Percentiles rank a stretch among this genome's conserved stretches.
phyloP scores from a whole-genome alignment of 805 yeast species.

The Scheffersomyces coipomensis region DNA sequence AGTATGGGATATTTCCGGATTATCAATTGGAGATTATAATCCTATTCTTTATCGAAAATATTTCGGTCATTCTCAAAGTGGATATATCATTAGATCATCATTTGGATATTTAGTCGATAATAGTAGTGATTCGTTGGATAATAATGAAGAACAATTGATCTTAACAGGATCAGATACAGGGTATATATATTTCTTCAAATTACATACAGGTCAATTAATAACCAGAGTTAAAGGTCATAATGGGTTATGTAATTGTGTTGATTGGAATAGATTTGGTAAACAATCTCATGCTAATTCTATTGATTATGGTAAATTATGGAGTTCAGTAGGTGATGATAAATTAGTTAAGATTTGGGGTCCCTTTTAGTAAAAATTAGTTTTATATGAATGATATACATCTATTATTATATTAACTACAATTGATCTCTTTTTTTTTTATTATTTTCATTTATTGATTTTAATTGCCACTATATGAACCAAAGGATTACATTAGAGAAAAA shows the following conservation, averaged over 20 bases:
- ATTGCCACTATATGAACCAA: not conserved
- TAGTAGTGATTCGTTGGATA: constrained; percentile 8
- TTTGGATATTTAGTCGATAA: constrained; percentile 57
- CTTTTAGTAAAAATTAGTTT: constrained; percentile 1
- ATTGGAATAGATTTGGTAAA: constrained; percentile 52
- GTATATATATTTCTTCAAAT: constrained; percentile 73
- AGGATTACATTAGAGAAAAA: not conserved
- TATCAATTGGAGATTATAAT: constrained; percentile 26
- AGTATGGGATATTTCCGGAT: constrained; percentile 65
- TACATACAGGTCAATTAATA: constrained; percentile 65
- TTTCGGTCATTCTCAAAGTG: constrained; percentile 70
- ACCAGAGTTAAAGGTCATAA: constrained; percentile 61
- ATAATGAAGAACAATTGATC: constrained; percentile 57
- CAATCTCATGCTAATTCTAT: constrained; percentile 12
- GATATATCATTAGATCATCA: constrained; percentile 70
- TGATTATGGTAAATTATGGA: constrained; percentile 58
- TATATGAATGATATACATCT: too few species aligned
- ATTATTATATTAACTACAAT: not conserved
- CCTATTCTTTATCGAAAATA: constrained; percentile 60
- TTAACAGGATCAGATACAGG: constrained; percentile 87
- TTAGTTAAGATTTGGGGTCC: constrained; percentile 67
- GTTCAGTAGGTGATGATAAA: constrained; percentile 83
- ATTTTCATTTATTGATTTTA: too few species aligned
- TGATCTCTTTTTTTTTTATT: too few species aligned
- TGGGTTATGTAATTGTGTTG: constrained; percentile 72